Conservation (phyloP, 306 rosid genomes). For the Lupinus albus region DNA sequence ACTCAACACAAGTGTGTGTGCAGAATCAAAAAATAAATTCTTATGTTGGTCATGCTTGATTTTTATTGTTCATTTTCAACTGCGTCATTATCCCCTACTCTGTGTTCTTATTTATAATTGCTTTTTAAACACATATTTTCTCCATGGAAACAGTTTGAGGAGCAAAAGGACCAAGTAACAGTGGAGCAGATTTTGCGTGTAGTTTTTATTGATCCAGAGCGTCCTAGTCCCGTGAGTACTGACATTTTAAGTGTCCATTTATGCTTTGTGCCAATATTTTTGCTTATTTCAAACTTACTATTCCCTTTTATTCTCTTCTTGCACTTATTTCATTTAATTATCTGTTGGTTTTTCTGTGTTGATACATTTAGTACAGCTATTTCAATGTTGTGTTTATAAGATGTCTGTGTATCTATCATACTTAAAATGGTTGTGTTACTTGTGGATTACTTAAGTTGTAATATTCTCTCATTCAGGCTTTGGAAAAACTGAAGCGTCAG, state of each 20-base stretch:
- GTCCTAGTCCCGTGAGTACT: constrained; percentile 63
- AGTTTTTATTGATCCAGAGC: constrained; percentile 79
- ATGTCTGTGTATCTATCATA: too few relatives aligned
- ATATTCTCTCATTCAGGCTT: constrained; percentile 45
- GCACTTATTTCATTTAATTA: constrained; percentile 1
- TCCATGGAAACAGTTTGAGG: constrained; percentile 68
- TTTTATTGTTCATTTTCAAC: constrained; percentile 26
- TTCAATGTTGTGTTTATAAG: background rate
- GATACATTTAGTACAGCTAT: background rate
- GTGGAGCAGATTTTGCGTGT: constrained; percentile 81
- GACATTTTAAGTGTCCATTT: background rate
- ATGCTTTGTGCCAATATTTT: constrained; percentile 9
- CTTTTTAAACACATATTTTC: background rate
- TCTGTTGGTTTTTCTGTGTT: background rate
- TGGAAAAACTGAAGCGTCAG: constrained; percentile 82
- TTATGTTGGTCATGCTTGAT: constrained; percentile 25
- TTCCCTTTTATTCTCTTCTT: background rate
- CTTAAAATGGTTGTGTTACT: too few relatives aligned
- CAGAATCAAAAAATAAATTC: background rate
- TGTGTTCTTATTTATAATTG: constrained; percentile 19
- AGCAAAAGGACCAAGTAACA: constrained; percentile 84
- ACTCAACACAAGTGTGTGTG: background rate
- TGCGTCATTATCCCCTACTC: background rate
- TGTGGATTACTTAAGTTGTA: background rate
- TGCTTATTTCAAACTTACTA: background rate